Evolutionary conservation across 208 protist genomes (phyloP), one percentile per base, ranked within the genome.

Genomic region (Balamuthia mandrillaris): DNA sequence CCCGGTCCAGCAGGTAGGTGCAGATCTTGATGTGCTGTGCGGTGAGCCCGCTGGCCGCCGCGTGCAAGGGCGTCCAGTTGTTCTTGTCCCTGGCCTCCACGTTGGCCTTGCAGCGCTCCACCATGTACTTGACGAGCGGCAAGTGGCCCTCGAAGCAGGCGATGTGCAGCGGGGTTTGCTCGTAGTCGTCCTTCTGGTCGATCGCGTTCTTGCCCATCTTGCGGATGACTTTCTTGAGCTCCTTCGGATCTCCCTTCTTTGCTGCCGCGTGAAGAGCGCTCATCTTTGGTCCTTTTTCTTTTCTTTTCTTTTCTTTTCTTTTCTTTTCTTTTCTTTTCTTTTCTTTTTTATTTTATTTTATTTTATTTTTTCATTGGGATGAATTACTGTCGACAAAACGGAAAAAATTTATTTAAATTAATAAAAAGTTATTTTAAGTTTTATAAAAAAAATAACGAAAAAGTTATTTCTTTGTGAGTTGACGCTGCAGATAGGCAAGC

Each of bases 71-170:
- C 14, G 68, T 78, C 66, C 66, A 75, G 41, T 75, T 75, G 66
- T 75, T 75, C 21, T 75, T 75, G 66, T 75, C 66, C 21, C 66
- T 37, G 66, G 66, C 66, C 27, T 75, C 52, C 24, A 75, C 66
- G 66, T 75, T 75, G 66, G 66, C 14, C 41, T 75, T 75, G 66
- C 42, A 37, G 21, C 52, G 47, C n/a, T n/a, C n/a, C 24, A 75
- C 66, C 27, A 75, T 37, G 24, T 24, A 37, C 66, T 75, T 75
- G 12, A 75, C 66, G 24, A 75, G 42, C 10, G 42, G n/a, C 14
- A 75, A 75, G 66, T 75, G 66, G 39, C 66, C 66, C 66, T 75
- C 66, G 41, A 75, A 75, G 42, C 66, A 75, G 42, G 42, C 66
- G 27, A 75, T 44, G 18, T 75, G 66, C 14, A 75, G 41, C 1